These are phyloP conservation scores for Cunninghamia lanceolata DNA, from an alignment of 75 land plant genomes.

Conservation along the genomic window DNA sequence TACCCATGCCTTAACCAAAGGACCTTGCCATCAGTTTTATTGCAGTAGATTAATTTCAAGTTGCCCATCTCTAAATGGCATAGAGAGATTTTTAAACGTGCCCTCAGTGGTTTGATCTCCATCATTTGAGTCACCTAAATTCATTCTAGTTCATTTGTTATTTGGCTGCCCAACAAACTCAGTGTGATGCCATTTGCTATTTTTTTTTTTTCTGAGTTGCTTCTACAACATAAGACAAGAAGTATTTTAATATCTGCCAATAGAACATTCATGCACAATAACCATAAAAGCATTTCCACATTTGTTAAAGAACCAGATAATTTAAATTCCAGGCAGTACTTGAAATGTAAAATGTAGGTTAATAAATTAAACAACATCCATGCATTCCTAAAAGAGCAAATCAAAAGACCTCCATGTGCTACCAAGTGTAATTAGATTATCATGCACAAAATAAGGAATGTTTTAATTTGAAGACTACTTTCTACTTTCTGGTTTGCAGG, in stretches of 20 bases:
- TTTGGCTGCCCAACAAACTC: not conserved
- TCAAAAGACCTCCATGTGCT: not conserved
- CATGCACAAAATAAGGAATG: not conserved
- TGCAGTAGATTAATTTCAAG: not conserved
- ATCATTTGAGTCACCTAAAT: not conserved
- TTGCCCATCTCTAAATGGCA: not conserved
- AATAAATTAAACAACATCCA: not conserved
- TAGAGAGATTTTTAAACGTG: not conserved
- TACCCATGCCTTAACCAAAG: constrained; percentile 12
- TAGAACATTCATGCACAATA: not conserved
- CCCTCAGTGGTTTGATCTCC: too few species aligned
- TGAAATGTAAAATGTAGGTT: not conserved
- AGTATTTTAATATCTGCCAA: not conserved
- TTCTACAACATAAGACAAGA: constrained; percentile 1
- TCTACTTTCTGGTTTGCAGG: not conserved
- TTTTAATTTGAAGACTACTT: not conserved
- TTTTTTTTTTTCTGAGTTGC: constrained; percentile 7
- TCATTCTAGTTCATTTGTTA: too few species aligned
- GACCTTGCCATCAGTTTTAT: not conserved
- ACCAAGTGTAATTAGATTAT: not conserved
- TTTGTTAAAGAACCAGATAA: not conserved
- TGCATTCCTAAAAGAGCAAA: not conserved
- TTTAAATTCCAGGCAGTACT: not conserved
- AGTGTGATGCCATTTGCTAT: not conserved
- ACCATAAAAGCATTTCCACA: not conserved